Percentiles rank a stretch among this genome's conserved stretches.
Conservation (phyloP, 2,329 filamentous ascomycete species). For the Colletotrichum filicis region DNA sequence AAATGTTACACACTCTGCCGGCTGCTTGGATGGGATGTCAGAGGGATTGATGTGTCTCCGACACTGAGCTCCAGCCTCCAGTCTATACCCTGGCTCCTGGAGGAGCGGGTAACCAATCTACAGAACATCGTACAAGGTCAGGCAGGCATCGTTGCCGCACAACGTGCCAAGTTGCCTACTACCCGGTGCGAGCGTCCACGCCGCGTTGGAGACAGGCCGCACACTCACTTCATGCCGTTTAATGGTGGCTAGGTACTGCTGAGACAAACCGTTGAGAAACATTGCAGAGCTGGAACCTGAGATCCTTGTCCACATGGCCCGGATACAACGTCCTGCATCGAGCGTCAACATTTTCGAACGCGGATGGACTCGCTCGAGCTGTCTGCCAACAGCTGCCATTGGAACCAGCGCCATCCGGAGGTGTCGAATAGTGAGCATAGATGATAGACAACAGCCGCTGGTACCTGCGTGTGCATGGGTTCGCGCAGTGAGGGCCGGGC, state of each 20-base stretch:
- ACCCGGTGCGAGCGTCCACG: not conserved
- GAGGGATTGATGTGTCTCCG: not conserved
- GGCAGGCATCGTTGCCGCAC: not conserved
- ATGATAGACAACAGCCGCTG: not conserved
- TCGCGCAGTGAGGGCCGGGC: not conserved
- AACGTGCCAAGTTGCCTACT: not conserved
- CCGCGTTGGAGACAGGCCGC: not conserved
- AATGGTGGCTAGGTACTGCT: not conserved
- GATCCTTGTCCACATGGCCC: not conserved
- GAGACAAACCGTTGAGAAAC: not conserved
- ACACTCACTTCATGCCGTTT: not conserved
- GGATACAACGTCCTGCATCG: constrained; percentile 5
- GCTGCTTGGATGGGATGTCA: not conserved
- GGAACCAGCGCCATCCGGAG: not conserved
- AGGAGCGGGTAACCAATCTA: not conserved
- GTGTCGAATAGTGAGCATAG: not conserved
- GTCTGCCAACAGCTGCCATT: constrained; percentile 8
- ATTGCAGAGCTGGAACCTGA: not conserved
- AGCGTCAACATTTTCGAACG: not conserved
- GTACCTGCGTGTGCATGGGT: constrained; percentile 16
- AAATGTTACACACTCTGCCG: constrained; percentile 4
- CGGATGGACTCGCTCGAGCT: not conserved
- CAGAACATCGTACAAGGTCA: not conserved
- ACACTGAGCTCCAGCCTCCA: not conserved
- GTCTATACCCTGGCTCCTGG: not conserved